These are phyloP conservation scores for Trichopus zeylanicus DNA, from an alignment of 116 monocot genomes.

Conservation along the genomic window DNA sequence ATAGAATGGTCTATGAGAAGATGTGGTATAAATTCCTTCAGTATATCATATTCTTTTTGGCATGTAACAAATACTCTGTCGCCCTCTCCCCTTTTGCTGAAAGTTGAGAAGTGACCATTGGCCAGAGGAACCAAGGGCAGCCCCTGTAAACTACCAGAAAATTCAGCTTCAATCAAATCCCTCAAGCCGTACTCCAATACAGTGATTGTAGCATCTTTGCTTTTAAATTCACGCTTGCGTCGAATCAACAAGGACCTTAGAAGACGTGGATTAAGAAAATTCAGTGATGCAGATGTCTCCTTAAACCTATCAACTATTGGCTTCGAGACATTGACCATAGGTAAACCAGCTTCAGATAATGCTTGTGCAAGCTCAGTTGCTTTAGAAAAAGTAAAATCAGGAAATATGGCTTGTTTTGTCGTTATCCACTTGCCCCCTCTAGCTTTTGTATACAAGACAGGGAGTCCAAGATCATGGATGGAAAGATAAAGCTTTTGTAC, in stretches of 20 bases:
- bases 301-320: slow-evolving; percentile 59
- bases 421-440: slow-evolving; percentile 98
- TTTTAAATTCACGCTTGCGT: slow-evolving; percentile 63
- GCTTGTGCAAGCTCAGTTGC: slow-evolving; percentile 53
- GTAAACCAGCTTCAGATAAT: slow-evolving; percentile 78
- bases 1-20: slow-evolving; percentile 60
- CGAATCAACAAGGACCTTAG: slow-evolving; percentile 75
- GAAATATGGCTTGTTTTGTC: slow-evolving; percentile 88
- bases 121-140: slow-evolving; percentile 83
- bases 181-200: slow-evolving; percentile 77
- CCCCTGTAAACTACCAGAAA: slow-evolving; percentile 52
- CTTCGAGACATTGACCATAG: slow-evolving; percentile 55
- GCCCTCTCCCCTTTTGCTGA: slow-evolving; percentile 57
- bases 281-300: slow-evolving; percentile 63
- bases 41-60: slow-evolving; percentile 66
- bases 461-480: slow-evolving; percentile 59
- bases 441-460: slow-evolving; percentile 84
- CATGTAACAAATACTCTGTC: slow-evolving; percentile 67
- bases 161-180: slow-evolving; percentile 45
- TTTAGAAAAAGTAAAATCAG: slow-evolving; percentile 71
- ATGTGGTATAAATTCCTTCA: slow-evolving; percentile 56
- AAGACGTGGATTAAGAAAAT: slow-evolving; percentile 71
- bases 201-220: slow-evolving; percentile 46
- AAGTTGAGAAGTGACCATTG: slow-evolving; percentile 63
- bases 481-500: slow-evolving; percentile 58